Percentiles rank a stretch among this genome's conserved stretches.
These are phyloP conservation scores for Tulasnella sp. DNA, from an alignment of 768 basidiomycete genomes.

Conservation along the genomic window DNA sequence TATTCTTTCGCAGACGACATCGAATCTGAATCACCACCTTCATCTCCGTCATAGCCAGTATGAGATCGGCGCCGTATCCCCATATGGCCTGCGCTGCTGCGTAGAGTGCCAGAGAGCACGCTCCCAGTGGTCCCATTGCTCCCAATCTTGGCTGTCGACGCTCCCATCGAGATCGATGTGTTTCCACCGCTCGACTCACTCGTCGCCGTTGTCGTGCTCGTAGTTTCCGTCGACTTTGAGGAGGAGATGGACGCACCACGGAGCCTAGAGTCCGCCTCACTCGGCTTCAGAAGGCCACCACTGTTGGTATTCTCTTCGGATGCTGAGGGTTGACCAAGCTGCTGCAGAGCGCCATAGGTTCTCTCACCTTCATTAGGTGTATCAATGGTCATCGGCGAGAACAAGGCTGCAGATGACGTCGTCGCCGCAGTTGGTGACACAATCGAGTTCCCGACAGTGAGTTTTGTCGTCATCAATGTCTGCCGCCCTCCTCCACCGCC, in stretches of 20 bases:
- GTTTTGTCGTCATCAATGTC: too few relatives aligned
- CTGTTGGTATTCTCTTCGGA: neutral
- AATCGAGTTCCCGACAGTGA: too few relatives aligned
- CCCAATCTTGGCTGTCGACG: neutral
- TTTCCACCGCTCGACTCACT: slow-evolving; percentile 19
- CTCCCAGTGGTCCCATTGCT: neutral
- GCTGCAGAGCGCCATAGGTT: neutral
- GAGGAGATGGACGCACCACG: slow-evolving; percentile 15
- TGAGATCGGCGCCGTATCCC: neutral
- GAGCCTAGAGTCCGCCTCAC: neutral
- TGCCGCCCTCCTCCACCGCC: too few relatives aligned
- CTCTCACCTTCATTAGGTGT: slow-evolving; percentile 8
- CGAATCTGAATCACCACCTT: slow-evolving; percentile 4
- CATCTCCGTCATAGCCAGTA: neutral
- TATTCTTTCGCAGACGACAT: slow-evolving; percentile 1
- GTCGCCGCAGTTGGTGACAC: neutral
- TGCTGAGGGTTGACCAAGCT: neutral
- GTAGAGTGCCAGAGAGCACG: neutral
- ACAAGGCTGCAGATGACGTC: neutral
- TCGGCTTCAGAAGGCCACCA: neutral
- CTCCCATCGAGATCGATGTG: slow-evolving; percentile 17
- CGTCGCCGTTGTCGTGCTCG: neutral
- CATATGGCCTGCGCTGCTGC: too few relatives aligned
- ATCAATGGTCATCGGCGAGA: neutral
- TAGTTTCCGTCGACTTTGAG: slow-evolving; percentile 6